These are phyloP conservation scores for Trichoderma sp. DNA, from an alignment of 2,329 filamentous ascomycete genomes.

Conservation along the genomic window DNA sequence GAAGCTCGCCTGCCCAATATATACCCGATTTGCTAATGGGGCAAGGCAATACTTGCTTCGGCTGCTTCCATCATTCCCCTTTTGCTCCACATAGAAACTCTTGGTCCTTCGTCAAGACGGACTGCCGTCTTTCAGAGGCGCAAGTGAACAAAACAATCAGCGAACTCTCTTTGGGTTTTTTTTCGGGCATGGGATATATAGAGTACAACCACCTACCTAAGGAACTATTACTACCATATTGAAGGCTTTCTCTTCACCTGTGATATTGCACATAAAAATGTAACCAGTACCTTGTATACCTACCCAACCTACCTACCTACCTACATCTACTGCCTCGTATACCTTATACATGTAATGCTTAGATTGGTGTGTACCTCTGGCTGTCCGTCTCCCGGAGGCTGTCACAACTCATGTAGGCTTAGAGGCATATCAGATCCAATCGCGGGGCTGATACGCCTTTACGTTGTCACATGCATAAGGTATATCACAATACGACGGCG, in stretches of 20 bases:
- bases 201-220: neutral
- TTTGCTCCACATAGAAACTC: neutral
- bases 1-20: conserved; percentile 3
- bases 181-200: neutral
- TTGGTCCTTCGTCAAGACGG: neutral
- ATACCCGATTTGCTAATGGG: conserved; percentile 16
- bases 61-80: neutral
- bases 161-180: neutral
- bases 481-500: conserved; percentile 6
- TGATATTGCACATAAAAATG: too few relatives aligned
- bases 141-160: neutral
- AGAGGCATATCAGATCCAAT: conserved; percentile 10
- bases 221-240: neutral
- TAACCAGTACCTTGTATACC: too few relatives aligned
- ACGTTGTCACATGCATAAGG: conserved; percentile 11
- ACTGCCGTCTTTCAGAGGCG: neutral
- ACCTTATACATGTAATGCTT: too few relatives aligned
- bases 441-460: conserved; percentile 7
- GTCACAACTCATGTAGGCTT: neutral
- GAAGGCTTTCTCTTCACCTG: too few relatives aligned
- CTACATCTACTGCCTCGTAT: too few relatives aligned
- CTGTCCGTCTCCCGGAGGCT: neutral
- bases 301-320: too few relatives aligned
- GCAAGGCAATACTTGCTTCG: conserved; percentile 16
- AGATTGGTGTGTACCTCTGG: too few relatives aligned